Conservation (phyloP, 2,329 filamentous ascomycete species). For the Westerdykella ornata region DNA sequence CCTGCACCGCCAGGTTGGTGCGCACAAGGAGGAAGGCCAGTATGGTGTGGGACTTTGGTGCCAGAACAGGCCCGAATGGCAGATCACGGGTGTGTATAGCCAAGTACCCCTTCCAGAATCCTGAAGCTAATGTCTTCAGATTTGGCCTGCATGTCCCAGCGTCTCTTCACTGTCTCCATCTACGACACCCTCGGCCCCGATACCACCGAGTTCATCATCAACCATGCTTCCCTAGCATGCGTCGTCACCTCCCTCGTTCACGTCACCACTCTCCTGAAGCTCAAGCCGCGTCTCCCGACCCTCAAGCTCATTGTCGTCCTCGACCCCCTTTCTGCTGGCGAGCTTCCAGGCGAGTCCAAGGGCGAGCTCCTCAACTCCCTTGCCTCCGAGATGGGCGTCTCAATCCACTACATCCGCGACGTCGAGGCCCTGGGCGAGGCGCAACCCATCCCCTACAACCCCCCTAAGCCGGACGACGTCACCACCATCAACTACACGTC, state of each 20-base stretch:
- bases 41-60: slow-evolving; percentile 79
- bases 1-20: slow-evolving; percentile 66
- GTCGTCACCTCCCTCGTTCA: slow-evolving; percentile 75
- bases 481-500: slow-evolving; percentile 90
- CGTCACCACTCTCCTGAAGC: slow-evolving; percentile 71
- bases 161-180: slow-evolving; percentile 82
- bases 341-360: slow-evolving; percentile 72
- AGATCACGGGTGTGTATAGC: slow-evolving; percentile 64
- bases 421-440: slow-evolving; percentile 75
- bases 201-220: slow-evolving; percentile 90
- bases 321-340: slow-evolving; percentile 74
- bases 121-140: slow-evolving; percentile 47
- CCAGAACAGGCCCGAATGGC: slow-evolving; percentile 83
- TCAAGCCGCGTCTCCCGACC: slow-evolving; percentile 67
- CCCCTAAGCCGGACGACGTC: slow-evolving; percentile 66
- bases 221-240: slow-evolving; percentile 70
- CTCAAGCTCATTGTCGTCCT: slow-evolving; percentile 85
- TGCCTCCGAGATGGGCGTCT: slow-evolving; percentile 65
- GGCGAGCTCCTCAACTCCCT: slow-evolving; percentile 67
- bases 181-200: slow-evolving; percentile 94
- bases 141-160: slow-evolving; percentile 78
- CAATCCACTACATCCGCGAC: slow-evolving; percentile 70
- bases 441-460: slow-evolving; percentile 62
- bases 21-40: slow-evolving; percentile 51
- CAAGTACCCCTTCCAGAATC: neutral